Percentiles rank a stretch among this genome's conserved stretches.
phyloP scores from a whole-genome alignment of 371 early-diverging fungal species.

The Mortierella sp. region DNA sequence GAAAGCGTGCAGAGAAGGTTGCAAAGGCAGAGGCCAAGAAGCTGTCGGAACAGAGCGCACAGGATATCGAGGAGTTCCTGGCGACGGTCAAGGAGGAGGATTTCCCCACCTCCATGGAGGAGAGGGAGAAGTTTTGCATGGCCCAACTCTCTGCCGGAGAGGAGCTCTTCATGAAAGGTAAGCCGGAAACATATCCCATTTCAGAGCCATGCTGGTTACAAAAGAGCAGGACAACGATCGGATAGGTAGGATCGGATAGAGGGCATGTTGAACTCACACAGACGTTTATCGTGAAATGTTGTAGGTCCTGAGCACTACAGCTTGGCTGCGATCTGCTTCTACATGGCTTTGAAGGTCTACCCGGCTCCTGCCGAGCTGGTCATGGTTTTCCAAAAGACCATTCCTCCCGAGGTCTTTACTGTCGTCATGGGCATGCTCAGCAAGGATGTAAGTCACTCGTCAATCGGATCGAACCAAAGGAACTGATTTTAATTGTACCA shows the following conservation, averaged over 20 bases:
- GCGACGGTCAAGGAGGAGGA: constrained; percentile 64
- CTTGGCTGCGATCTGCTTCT: constrained; percentile 89
- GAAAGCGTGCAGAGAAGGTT: constrained; percentile 66
- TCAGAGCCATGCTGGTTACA: too few species aligned
- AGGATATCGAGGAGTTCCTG: constrained; percentile 50
- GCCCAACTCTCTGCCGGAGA: constrained; percentile 89
- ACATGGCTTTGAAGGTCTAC: constrained; percentile 91
- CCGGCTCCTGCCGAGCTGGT: constrained; percentile 93
- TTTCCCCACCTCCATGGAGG: constrained; percentile 77
- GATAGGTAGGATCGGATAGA: too few species aligned
- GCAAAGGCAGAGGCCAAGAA: constrained; percentile 61
- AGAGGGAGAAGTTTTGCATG: constrained; percentile 90
- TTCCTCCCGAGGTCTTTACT: constrained; percentile 87
- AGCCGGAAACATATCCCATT: neutral
- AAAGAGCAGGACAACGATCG: too few species aligned
- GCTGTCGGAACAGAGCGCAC: constrained; percentile 22
- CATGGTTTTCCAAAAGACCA: constrained; percentile 91
- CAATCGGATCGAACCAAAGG: too few species aligned
- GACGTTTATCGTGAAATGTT: too few species aligned
- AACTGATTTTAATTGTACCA: neutral
- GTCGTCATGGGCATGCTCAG: constrained; percentile 88
- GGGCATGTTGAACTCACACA: too few species aligned
- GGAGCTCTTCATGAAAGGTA: constrained; percentile 78
- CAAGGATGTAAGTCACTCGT: constrained; percentile 75
- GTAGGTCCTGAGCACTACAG: constrained; percentile 79